These are phyloP conservation scores for Penicillium sclerotigenum DNA, from an alignment of 2,329 filamentous ascomycete genomes.

Conservation along the genomic window DNA sequence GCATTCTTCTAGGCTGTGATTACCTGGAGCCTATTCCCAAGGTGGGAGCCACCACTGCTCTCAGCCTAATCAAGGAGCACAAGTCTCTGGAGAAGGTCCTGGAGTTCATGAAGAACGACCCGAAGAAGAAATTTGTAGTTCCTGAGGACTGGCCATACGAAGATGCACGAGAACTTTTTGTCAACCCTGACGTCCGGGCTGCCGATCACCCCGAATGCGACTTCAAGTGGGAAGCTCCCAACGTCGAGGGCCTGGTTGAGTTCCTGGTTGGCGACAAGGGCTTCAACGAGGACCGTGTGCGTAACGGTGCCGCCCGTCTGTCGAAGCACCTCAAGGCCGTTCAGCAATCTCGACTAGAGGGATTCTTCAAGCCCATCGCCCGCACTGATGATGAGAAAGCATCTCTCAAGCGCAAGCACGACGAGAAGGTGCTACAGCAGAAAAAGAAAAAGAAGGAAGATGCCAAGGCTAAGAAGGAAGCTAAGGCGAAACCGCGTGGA, in stretches of 20 bases:
- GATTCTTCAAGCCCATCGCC: slow-evolving; percentile 92
- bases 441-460: slow-evolving; percentile 95
- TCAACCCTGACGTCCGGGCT: slow-evolving; percentile 79
- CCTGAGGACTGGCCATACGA: slow-evolving; percentile 97
- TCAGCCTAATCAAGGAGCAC: slow-evolving; percentile 92
- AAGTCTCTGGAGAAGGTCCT: slow-evolving; percentile 84
- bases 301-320: slow-evolving; percentile 70
- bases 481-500: slow-evolving; percentile 80
- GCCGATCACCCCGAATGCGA: slow-evolving; percentile 86
- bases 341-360: slow-evolving; percentile 87
- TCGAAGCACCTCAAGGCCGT: slow-evolving; percentile 87
- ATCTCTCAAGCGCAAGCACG: slow-evolving; percentile 84
- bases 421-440: slow-evolving; percentile 85
- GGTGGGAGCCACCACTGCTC: slow-evolving; percentile 82
- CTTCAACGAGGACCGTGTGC: slow-evolving; percentile 92
- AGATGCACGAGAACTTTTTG: slow-evolving; percentile 88
- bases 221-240: slow-evolving; percentile 96
- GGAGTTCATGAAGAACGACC: slow-evolving; percentile 70
- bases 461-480: slow-evolving; percentile 90
- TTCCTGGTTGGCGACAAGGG: slow-evolving; percentile 93
- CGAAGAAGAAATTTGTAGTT: slow-evolving; percentile 75
- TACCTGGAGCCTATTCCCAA: slow-evolving; percentile 97
- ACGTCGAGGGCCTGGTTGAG: slow-evolving; percentile 82
- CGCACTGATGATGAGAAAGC: slow-evolving; percentile 86
- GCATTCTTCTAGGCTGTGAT: slow-evolving; percentile 94